Base-by-base conservation (phyloP, 2,329 filamentous ascomycete species). In the Ascocoryne sarcoides region DNA sequence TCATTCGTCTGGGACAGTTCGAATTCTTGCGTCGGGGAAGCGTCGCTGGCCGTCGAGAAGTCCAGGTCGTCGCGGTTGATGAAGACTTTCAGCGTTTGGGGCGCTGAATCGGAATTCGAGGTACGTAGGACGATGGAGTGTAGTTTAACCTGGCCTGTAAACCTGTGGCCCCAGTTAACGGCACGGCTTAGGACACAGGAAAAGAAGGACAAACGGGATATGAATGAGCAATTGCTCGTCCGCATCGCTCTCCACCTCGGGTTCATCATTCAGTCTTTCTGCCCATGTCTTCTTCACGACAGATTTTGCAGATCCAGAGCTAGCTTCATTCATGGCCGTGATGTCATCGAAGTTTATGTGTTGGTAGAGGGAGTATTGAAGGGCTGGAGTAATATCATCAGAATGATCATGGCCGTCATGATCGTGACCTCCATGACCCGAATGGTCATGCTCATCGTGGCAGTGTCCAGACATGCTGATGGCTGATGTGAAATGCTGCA, bases 201-300 rank as follows among this genome's bases (percentile, higher is more conserved):
- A 15, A 5, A 7, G 36, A 23, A 14, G 33, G 18, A 70, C 84
- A 52, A 66, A 93, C 84, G 92, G 92, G 28, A 96, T 75, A 48
- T 82, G 81, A 72, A 98, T 86, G 41, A 98, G 67, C n/a, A 98
- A 64, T 67, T 98, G 88, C 67, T 95, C 88, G 60, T 96, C 92
- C 0, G 82, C 79, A 59, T 93, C 85, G 58, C 87, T 95, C 55
- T 74, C 76, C 20, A 98, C 71, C 64, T 93, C 84, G 0, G 88
- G 86, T 53, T 77, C 66, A 3, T 72, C 62, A 12, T 76, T 63
- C 45, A 95, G 62, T 40, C 92, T 71, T 63, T 96, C 82, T 4
- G 75, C 74, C 89, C 89, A 98, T 41, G 88, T 86, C 71, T 98
- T 98, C 65, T 87, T 79, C 26, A 93, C 76, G 20, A 96, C 74